These are phyloP conservation scores for Waltergamsia citrina DNA, from an alignment of 2,329 filamentous ascomycete species.

Conservation along the genomic window DNA sequence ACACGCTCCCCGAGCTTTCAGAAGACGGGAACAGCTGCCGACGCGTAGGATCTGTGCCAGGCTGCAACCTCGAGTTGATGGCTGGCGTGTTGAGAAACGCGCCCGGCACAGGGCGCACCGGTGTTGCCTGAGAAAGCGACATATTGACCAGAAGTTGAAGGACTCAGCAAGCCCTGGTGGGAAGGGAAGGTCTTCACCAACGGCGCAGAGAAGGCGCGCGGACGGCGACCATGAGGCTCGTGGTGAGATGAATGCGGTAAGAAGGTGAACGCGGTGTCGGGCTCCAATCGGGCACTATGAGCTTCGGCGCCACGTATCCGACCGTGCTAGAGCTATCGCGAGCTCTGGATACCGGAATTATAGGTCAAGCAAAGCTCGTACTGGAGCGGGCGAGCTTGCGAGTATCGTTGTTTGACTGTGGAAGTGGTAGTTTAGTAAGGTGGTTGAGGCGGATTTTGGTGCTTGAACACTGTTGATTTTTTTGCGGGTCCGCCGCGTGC, in stretches of 20 bases:
- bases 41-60: slow-evolving; percentile 34
- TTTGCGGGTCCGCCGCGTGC: slow-evolving; percentile 1
- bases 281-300: background rate
- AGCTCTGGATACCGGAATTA: background rate
- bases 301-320: background rate
- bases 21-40: slow-evolving; percentile 37
- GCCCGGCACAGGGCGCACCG: slow-evolving; percentile 64
- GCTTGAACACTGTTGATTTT: slow-evolving; percentile 1
- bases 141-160: slow-evolving; percentile 22
- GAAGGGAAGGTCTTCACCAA: background rate
- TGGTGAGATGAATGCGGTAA: background rate
- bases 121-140: slow-evolving; percentile 51
- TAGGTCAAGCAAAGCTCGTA: background rate
- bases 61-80: slow-evolving; percentile 36
- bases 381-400: background rate
- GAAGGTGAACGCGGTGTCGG: background rate
- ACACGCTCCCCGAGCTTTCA: slow-evolving; percentile 10
- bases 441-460: background rate
- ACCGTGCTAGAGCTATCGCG: background rate
- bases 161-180: background rate
- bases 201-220: background rate
- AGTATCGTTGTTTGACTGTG: background rate
- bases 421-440: background rate
- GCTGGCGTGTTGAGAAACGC: slow-evolving; percentile 70
- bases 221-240: background rate